Base-by-base conservation (phyloP, 805 yeast genomes). In the Candida glaebosa region DNA sequence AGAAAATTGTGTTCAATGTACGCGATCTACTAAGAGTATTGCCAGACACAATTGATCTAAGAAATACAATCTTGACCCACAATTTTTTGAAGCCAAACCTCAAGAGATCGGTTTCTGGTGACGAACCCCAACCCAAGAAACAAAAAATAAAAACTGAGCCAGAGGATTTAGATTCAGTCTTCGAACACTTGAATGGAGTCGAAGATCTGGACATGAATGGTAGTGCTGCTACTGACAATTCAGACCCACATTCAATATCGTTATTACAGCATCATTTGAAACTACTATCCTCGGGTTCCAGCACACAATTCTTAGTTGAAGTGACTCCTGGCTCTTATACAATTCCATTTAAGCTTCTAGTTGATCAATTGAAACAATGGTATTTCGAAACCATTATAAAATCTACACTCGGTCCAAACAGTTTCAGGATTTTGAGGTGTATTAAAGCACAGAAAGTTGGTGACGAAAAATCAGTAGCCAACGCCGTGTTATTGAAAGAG, bases 391-490 rank as follows among this genome's bases (percentile, higher is more conserved):
- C 79, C 34, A 56, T 81, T 18, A 54, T 86, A 32, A 76, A 81
- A 42, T 65, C 79, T 2, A 73, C 86, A 0, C 63, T 85, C 45
- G 93, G 93, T 1, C 66, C 74, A 6, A 75, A 82, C 14, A 78
- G 90, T 0, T 73, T 85, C 41, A 75, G 96, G 40, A 71, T 93
- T 2, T 64, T 91, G 45, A 80, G 95, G 48, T 85, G 96, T 51
- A 75, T 93, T 24, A 79, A 86, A 43, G 75, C 74, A 7, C 71
- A 79, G 52, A 79, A 80, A 48, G 70, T 88, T 36, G 83, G 84
- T 6, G 96, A 95, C 48, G 99, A 93, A 55, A 90, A 91, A 54
- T 71, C 82, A 15, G 76, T 93, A 38, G 79, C 88, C 30, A 82
- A 85, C 39, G 61, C 78, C 12, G 91, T 93, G 1, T 64, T 93